Evolutionary conservation across 2,329 filamentous ascomycete genomes (phyloP).

Genomic region (Apiospora malaysiana): DNA sequence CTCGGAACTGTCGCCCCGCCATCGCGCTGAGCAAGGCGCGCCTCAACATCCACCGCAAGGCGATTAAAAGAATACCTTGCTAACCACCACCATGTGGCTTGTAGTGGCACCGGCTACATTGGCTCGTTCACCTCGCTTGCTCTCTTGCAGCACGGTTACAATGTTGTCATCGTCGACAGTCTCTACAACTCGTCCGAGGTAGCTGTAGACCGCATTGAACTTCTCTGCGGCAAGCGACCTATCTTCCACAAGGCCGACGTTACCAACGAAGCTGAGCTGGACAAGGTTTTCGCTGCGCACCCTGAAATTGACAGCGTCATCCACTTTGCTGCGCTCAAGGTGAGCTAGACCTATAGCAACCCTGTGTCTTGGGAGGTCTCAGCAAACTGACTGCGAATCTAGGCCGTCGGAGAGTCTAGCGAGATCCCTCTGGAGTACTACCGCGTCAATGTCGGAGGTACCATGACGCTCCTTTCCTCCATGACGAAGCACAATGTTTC

Average conservation of each 20-base stretch:
- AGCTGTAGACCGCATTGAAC: slow-evolving; percentile 91
- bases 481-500: slow-evolving; percentile 91
- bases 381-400: slow-evolving; percentile 29
- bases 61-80: neutral
- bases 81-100: slow-evolving; percentile 32
- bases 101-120: slow-evolving; percentile 97
- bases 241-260: slow-evolving; percentile 86
- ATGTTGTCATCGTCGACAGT: slow-evolving; percentile 95
- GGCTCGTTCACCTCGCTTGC: slow-evolving; percentile 95
- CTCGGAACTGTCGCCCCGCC: slow-evolving; percentile 13
- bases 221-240: slow-evolving; percentile 87
- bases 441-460: slow-evolving; percentile 93
- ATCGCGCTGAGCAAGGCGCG: neutral
- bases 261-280: slow-evolving; percentile 81
- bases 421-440: slow-evolving; percentile 98
- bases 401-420: slow-evolving; percentile 95
- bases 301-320: slow-evolving; percentile 97
- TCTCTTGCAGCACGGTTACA: slow-evolving; percentile 91
- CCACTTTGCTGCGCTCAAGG: slow-evolving; percentile 98
- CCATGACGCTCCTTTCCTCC: slow-evolving; percentile 81
- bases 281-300: slow-evolving; percentile 86
- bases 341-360: slow-evolving; percentile 44
- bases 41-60: neutral
- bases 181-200: slow-evolving; percentile 96
- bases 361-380: neutral